These are phyloP conservation scores for Pseudogymnoascus sp. DNA, from an alignment of 2,329 filamentous ascomycete species.

Conservation along the genomic window DNA sequence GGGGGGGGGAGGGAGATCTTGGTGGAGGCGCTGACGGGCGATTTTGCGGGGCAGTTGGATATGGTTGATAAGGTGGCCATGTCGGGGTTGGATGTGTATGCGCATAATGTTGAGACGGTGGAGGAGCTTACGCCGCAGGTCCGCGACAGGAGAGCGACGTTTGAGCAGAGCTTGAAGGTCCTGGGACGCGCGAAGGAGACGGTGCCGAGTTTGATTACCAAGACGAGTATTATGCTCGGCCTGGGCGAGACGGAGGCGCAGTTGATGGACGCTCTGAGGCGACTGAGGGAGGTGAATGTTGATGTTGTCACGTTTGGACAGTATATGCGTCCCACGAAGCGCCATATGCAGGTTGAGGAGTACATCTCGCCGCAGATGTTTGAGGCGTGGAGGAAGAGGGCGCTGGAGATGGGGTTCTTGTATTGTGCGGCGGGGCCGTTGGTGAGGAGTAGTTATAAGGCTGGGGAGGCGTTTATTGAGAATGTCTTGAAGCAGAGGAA, in stretches of 20 bases:
- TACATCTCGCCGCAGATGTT: conserved; percentile 90
- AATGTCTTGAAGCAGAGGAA: conserved; percentile 62
- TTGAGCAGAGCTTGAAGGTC: conserved; percentile 75
- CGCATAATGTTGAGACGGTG: conserved; percentile 94
- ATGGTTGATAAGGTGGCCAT: conserved; percentile 79
- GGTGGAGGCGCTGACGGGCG: conserved; percentile 79
- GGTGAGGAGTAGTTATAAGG: conserved; percentile 94
- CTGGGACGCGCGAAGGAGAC: conserved; percentile 74
- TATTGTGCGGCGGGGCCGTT: conserved; percentile 93
- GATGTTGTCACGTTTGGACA: conserved; percentile 99
- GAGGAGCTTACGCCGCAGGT: conserved; percentile 86
- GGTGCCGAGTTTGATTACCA: conserved; percentile 76
- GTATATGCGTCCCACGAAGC: conserved; percentile 98
- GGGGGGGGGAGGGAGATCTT: conserved; percentile 41
- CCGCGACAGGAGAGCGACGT: conserved; percentile 80
- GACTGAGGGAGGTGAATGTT: conserved; percentile 69
- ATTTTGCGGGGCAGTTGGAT: conserved; percentile 76
- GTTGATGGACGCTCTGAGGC: conserved; percentile 67
- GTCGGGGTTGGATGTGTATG: conserved; percentile 90
- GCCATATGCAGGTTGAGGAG: conserved; percentile 93
- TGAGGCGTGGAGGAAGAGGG: conserved; percentile 82
- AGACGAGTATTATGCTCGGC: conserved; percentile 96
- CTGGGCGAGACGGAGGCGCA: conserved; percentile 87
- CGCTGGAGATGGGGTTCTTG: conserved; percentile 90
- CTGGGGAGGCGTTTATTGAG: conserved; percentile 96